These are phyloP conservation scores for Fusarium sp. DNA, from an alignment of 2,329 filamentous ascomycete genomes.

Conservation along the genomic window DNA sequence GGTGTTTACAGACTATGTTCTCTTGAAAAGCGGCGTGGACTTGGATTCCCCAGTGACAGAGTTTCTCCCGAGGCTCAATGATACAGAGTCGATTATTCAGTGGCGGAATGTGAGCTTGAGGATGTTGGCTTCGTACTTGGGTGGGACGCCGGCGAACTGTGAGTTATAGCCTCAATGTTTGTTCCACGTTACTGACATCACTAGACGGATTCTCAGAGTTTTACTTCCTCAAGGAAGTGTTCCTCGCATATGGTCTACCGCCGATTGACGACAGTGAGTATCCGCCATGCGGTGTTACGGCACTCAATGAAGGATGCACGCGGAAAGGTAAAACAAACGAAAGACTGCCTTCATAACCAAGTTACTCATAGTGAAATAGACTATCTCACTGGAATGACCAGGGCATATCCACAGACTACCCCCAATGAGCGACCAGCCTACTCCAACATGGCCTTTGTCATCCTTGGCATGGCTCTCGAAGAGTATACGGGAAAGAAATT, in stretches of 20 bases:
- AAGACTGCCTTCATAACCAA: fast-evolving
- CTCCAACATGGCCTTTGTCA: slow-evolving; percentile 54
- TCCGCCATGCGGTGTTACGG: slow-evolving; percentile 51
- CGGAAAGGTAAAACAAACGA: slow-evolving; percentile 45
- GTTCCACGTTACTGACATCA: background rate
- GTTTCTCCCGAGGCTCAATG: slow-evolving; percentile 50
- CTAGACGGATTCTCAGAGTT: slow-evolving; percentile 50
- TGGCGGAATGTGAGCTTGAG: slow-evolving; percentile 54
- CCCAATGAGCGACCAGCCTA: slow-evolving; percentile 53
- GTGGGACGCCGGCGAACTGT: slow-evolving; percentile 53
- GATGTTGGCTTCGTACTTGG: slow-evolving; percentile 52
- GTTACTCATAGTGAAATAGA: slow-evolving; percentile 41
- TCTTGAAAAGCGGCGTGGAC: slow-evolving; percentile 52
- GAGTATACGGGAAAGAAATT: slow-evolving; percentile 46
- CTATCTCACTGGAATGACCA: slow-evolving; percentile 48
- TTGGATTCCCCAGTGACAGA: slow-evolving; percentile 49
- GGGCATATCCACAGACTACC: slow-evolving; percentile 46
- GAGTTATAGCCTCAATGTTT: background rate
- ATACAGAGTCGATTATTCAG: slow-evolving; percentile 39
- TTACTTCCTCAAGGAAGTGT: slow-evolving; percentile 51
- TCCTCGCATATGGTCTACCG: slow-evolving; percentile 53
- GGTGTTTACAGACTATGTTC: slow-evolving; percentile 51
- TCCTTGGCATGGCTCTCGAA: slow-evolving; percentile 52
- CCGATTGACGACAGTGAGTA: slow-evolving; percentile 50
- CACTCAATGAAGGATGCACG: slow-evolving; percentile 50